Evolutionary conservation across 352 stramenopile genomes (phyloP), one percentile per base, ranked within the genome.

Genomic region (Phytophthora rubi): DNA sequence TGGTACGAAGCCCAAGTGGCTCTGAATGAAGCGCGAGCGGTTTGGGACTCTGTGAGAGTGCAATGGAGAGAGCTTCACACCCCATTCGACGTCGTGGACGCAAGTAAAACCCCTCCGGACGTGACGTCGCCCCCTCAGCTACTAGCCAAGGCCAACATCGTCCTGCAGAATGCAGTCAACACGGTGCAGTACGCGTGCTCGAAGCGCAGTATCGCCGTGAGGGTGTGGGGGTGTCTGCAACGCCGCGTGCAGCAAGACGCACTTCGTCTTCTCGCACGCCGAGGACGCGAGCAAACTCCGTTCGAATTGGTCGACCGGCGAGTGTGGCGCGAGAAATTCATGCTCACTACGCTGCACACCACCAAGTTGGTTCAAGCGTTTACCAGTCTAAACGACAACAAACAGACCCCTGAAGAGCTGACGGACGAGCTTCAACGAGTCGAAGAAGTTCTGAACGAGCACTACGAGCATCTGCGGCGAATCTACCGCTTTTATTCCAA

Each of bases 161-260:
- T 75, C 0, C 61, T 93, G 1, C 85, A 93, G 59, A 93, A 91
- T 53, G 85, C 85, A 5, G 79, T 93, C 10, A 84, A 90, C 49
- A 91, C 80, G 59, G 85, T 91, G 0, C 85, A 91, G 53, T 93
- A 91, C 42, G 85, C 80, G 42, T 91, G 83, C 30, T 84, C 85
- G 6, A 88, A 89, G 64, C 77, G 85, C n/a, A 79, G 69, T 21
- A 72, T 64, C 6, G 62, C 73, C 0, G 76, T 88, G 70, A 80
- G 85, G 23, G 70, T 79, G 0, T 93, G 81, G 83, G 62, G 65
- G 1, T 88, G 80, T 66, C 44, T 93, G 6, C 76, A 87, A 53
- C 81, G 83, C 48, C 82, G 77, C 26, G 75, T 90, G 30, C 81
- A 90, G 28, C 80, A 90, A 68, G 81, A 90, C 44, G 74, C 81